A percentile compares a stretch with the other conserved stretches of the same genome.
These are phyloP conservation scores for Mycena vulgaris DNA, from an alignment of 768 basidiomycete genomes.

Conservation along the genomic window DNA sequence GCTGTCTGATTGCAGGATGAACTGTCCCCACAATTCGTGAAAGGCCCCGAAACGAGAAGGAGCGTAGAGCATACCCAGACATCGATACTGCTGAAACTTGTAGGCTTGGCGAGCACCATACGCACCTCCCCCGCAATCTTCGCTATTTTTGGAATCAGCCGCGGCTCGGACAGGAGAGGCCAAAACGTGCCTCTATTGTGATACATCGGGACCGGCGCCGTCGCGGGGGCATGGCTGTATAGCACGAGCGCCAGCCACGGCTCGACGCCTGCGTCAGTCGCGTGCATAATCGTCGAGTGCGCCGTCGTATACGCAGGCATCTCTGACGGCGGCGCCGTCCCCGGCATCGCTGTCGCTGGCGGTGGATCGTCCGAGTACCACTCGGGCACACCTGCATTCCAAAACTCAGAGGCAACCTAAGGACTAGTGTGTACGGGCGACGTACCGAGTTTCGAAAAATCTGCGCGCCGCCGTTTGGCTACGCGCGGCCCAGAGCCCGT, in stretches of 20 bases:
- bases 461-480: conserved; percentile 31
- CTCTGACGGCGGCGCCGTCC: conserved; percentile 16
- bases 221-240: conserved; percentile 35
- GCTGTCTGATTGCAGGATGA: conserved; percentile 11
- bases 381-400: conserved; percentile 21
- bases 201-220: conserved; percentile 28
- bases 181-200: conserved; percentile 28
- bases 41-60: neutral
- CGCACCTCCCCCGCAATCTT: conserved; percentile 32
- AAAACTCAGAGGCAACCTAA: neutral
- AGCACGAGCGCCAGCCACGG: conserved; percentile 35
- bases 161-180: no score
- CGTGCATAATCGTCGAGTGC: conserved; percentile 19
- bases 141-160: conserved; percentile 2
- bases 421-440: neutral
- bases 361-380: conserved; percentile 32
- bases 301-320: conserved; percentile 15
- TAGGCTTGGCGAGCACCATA: conserved; percentile 21
- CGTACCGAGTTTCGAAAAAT: conserved; percentile 30
- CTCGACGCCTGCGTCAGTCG: neutral
- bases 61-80: conserved; percentile 31
- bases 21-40: neutral
- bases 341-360: conserved; percentile 13
- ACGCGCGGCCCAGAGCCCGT: conserved; percentile 28
- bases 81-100: conserved; percentile 27